Evolutionary conservation across 2,329 filamentous ascomycete species (phyloP).

Genomic region (Aspergillus floridensis): DNA sequence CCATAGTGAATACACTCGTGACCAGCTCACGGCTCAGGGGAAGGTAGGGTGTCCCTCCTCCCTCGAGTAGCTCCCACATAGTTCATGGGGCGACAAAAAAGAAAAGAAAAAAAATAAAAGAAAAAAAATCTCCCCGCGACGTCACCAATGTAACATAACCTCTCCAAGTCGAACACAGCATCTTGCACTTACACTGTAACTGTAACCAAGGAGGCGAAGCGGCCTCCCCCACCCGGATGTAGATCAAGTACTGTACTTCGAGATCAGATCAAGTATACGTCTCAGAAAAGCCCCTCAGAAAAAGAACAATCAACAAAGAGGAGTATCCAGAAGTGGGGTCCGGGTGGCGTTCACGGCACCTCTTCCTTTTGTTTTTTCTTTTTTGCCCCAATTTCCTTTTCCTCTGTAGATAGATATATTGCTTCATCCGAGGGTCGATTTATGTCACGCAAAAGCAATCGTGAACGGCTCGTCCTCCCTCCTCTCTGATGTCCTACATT

Average conservation of each 20-base stretch:
- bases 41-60: neutral
- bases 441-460: neutral
- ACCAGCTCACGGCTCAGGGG: neutral
- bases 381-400: neutral
- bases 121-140: neutral
- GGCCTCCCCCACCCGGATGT: neutral
- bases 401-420: neutral
- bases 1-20: neutral
- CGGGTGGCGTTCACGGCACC: too few species aligned
- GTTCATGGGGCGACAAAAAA: too few species aligned
- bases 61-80: too few species aligned
- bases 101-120: neutral
- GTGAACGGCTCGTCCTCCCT: neutral
- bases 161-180: conserved; percentile 2
- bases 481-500: conserved; percentile 4
- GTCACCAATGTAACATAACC: conserved; percentile 19
- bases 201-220: conserved; percentile 9
- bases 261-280: neutral
- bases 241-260: neutral
- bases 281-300: too few species aligned
- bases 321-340: too few species aligned
- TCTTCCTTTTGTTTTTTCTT: neutral
- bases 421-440: neutral
- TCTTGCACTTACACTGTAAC: conserved; percentile 20
- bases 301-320: too few species aligned